A percentile compares a stretch with the other conserved stretches of the same genome.
Conservation (phyloP, 148 eudicot genomes). For the Heliamphora exappendiculata region DNA sequence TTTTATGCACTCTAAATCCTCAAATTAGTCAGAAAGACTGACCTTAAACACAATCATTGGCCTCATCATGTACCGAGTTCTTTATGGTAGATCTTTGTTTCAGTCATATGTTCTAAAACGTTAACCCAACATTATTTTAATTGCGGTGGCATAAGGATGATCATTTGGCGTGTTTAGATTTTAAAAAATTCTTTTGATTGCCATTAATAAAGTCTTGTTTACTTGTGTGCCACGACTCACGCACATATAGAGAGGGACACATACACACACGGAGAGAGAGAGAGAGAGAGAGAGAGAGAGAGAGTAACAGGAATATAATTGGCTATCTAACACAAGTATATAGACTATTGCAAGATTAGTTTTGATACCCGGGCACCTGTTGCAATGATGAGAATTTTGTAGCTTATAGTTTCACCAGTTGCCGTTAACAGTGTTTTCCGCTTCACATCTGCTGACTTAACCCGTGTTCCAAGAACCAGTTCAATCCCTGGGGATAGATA, state of each 20-base stretch:
- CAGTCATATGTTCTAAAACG: background rate
- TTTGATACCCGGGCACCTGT: constrained; percentile 97
- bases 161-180: background rate
- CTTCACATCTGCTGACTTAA: constrained; percentile 87
- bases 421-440: constrained; percentile 81
- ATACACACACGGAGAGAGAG: background rate
- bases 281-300: background rate
- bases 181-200: background rate
- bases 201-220: background rate
- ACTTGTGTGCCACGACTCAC: background rate
- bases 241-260: background rate
- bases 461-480: constrained; percentile 87
- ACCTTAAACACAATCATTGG: background rate
- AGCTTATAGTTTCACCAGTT: constrained; percentile 96
- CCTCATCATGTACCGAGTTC: too few species aligned
- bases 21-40: background rate
- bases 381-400: constrained; percentile 84
- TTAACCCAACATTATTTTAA: background rate
- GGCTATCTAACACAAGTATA: background rate
- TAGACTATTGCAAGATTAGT: constrained; percentile 21
- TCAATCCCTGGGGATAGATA: constrained; percentile 59
- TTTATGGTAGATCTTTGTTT: background rate
- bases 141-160: background rate
- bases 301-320: background rate
- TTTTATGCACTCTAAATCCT: background rate